These are phyloP conservation scores for Capsicum pubescens DNA, from an alignment of 257 asterid species.

Conservation along the genomic window DNA sequence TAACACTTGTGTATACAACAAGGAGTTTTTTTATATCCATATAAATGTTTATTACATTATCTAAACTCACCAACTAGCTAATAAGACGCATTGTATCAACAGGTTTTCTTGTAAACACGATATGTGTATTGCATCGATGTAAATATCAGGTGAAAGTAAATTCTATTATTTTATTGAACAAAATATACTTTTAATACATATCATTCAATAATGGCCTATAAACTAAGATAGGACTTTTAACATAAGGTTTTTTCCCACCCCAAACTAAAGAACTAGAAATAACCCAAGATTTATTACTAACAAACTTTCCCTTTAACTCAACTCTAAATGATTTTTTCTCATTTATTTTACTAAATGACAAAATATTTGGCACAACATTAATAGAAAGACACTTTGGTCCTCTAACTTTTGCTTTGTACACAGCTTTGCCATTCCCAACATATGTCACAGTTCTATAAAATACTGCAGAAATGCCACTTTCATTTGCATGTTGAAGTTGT, in stretches of 20 bases:
- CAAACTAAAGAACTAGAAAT: slow-evolving; percentile 43
- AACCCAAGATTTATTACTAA: slow-evolving; percentile 27
- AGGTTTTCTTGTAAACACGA: neutral
- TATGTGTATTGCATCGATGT: neutral
- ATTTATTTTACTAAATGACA: slow-evolving; percentile 43
- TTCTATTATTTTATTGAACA: neutral
- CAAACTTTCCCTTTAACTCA: slow-evolving; percentile 52
- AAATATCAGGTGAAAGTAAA: neutral
- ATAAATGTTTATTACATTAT: neutral
- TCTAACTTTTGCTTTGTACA: slow-evolving; percentile 52
- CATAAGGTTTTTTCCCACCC: slow-evolving; percentile 51
- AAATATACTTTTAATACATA: neutral
- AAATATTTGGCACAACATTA: slow-evolving; percentile 49
- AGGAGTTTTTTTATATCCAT: too few relatives aligned
- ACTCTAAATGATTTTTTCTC: slow-evolving; percentile 63
- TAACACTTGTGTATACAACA: neutral
- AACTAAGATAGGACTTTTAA: slow-evolving; percentile 67
- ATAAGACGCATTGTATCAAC: neutral
- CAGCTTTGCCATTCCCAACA: slow-evolving; percentile 49
- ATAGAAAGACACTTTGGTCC: slow-evolving; percentile 48
- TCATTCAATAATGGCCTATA: slow-evolving; percentile 30
- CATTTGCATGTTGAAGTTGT: slow-evolving; percentile 37
- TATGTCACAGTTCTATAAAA: slow-evolving; percentile 62
- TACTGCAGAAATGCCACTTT: slow-evolving; percentile 48
- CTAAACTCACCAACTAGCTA: neutral